Evolutionary conservation across 768 basidiomycete genomes (phyloP).

Genomic region (Podaxis sp.): DNA sequence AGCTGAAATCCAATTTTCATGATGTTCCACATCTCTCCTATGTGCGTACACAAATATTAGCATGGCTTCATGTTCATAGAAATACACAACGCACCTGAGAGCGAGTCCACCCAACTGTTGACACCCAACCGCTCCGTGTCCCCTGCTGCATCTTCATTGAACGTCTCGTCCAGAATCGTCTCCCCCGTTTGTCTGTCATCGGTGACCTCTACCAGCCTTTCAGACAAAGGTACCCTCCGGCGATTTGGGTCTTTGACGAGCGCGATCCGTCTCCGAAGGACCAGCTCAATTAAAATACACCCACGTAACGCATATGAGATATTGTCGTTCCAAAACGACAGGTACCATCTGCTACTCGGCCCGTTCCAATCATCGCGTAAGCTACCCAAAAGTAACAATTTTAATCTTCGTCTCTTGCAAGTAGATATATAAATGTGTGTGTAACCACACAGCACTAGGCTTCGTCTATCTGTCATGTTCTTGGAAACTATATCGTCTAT

Average conservation of each 20-base stretch:
- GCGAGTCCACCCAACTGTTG: conserved; percentile 91
- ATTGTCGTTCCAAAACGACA: too few relatives aligned
- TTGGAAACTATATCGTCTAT: too few relatives aligned
- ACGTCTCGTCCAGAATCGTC: conserved; percentile 92
- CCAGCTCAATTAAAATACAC: conserved; percentile 96
- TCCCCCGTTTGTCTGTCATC: conserved; percentile 90
- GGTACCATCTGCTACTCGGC: too few relatives aligned
- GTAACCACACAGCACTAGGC: too few relatives aligned
- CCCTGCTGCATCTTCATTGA: conserved; percentile 80
- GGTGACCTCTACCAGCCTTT: conserved; percentile 83
- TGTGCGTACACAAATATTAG: background rate
- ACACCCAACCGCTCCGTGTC: conserved; percentile 75
- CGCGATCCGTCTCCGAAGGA: conserved; percentile 89
- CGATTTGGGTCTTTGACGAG: conserved; percentile 84
- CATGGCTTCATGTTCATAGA: background rate
- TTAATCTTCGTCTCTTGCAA: too few relatives aligned
- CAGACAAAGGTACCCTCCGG: conserved; percentile 69
- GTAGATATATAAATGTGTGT: too few relatives aligned
- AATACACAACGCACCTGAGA: conserved; percentile 69
- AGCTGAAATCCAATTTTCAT: conserved; percentile 99
- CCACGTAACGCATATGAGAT: conserved; percentile 56
- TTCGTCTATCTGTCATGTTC: too few relatives aligned
- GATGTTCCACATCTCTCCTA: conserved; percentile 99
- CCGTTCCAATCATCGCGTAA: too few relatives aligned
- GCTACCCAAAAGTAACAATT: too few relatives aligned